phyloP scores from a whole-genome alignment of 2,329 filamentous ascomycete species.

The Cladophialophora bantiana region DNA sequence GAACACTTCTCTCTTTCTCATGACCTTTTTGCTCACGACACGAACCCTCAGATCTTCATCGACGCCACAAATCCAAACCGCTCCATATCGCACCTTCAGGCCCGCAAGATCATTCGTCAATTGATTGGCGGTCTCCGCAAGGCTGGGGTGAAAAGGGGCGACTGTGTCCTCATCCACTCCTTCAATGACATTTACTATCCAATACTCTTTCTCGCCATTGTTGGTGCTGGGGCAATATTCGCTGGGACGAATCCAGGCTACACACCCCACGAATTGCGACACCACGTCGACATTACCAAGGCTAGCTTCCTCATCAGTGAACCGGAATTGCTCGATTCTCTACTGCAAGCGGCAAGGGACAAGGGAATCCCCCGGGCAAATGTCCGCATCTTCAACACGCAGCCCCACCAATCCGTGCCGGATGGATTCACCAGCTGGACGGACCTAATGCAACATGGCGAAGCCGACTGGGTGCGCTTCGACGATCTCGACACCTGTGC shows the following conservation, averaged over 20 bases:
- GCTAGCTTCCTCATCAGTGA: slow-evolving; percentile 56
- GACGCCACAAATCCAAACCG: slow-evolving; percentile 53
- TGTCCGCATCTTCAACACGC: slow-evolving; percentile 25
- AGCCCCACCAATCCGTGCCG: slow-evolving; percentile 1
- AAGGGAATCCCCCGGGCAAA: slow-evolving; percentile 12
- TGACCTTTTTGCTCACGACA: background rate
- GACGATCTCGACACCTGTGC: slow-evolving; percentile 46
- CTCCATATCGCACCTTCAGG: slow-evolving; percentile 26
- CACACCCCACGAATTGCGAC: slow-evolving; percentile 56
- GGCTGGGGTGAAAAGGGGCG: slow-evolving; percentile 49
- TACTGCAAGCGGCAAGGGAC: slow-evolving; percentile 22
- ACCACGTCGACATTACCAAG: slow-evolving; percentile 53
- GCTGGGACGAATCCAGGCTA: slow-evolving; percentile 60
- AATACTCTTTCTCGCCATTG: slow-evolving; percentile 49
- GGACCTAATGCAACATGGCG: slow-evolving; percentile 23
- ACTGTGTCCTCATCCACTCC: slow-evolving; percentile 63
- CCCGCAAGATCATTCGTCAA: slow-evolving; percentile 50
- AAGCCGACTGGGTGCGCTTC: slow-evolving; percentile 55
- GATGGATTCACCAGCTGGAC: slow-evolving; percentile 20
- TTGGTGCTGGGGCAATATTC: slow-evolving; percentile 58
- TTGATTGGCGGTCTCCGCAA: slow-evolving; percentile 58
- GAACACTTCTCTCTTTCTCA: background rate
- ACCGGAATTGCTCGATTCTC: slow-evolving; percentile 39
- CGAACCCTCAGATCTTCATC: slow-evolving; percentile 52
- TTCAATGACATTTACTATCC: slow-evolving; percentile 58